Evolutionary conservation across 2,329 filamentous ascomycete genomes (phyloP), one percentile per base, ranked within the genome.

Genomic region (Emericellopsis cladophorae): DNA sequence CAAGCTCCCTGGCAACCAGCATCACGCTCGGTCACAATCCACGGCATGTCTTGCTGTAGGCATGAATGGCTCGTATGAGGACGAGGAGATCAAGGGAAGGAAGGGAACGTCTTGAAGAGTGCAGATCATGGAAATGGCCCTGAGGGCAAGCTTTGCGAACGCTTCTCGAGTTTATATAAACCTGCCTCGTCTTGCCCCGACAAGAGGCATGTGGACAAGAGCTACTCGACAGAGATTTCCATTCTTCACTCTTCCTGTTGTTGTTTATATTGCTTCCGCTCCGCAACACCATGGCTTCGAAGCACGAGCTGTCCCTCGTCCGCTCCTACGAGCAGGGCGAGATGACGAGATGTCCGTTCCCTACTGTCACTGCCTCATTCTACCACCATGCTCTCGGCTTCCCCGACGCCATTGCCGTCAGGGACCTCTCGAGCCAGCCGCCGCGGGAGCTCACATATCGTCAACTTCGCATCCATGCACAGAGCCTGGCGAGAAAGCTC

Each of bases 401-500:
- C 24, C 65, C 67, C 15, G 50, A 60, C 21, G 51, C 48, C 38
- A 52, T 56, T 24, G 67, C 68, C 12, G 54, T 66, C 16, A 58
- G 60, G 42, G 52, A 62, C 48, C 44, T 62, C 31, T 55, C 60
- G 8, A 47, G 43, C n/a, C 44, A 44, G 9, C 41, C 46, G 9
- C 43, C 48, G 4, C 53, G 48, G 15, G 54, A 58, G 39, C 51
- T 71, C 40, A 67, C 67, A 5, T 73, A 73, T 48, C 46, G 49
- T 4, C 59, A 68, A 40, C 62, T 73, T 37, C 64, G 66, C 31
- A 49, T 42, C 31, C 54, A 57, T 22, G 61, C 61, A 35, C 68
- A 69, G 48, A 50, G 53, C 15, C 55, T 73, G 10, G 61, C 67
- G 33, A 52, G 57, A 40, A 49, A 58, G 16, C 59, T 73, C 12